Evolutionary conservation across 2,329 filamentous ascomycete genomes (phyloP), one percentile per base, ranked within the genome.

Genomic region (Kalmusia sp.): DNA sequence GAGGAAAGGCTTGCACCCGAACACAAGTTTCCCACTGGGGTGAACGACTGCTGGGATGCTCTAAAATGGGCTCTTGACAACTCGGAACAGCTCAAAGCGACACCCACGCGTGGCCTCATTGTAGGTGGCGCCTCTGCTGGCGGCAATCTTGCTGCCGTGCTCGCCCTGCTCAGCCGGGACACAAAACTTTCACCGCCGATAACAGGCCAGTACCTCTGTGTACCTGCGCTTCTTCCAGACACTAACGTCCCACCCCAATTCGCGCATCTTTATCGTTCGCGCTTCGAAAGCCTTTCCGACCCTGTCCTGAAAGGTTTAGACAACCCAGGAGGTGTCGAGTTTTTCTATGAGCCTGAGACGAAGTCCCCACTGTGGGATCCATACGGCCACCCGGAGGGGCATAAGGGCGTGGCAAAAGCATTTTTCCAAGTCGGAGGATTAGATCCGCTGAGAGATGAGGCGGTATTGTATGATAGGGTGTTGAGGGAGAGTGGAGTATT

Each of bases 51-150:
- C 48, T 79, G 76, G 54, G 80, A 82, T 55, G 74, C 74, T 1
- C 67, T 79, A 0, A 65, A 72, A 55, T 81, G 79, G 79, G 74
- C 75, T 35, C 64, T 63, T 15, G 59, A 54, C 22, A 67, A 67
- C 54, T 71, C 59, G 47, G 14, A 49, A 0, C 40, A 30, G 0
- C 64, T 82, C 5, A 61, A 70, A 7, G 76, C 76, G 1, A 72
- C 81, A 41, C 73, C 80, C 1, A 53, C 64, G 4, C 73, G 71
- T 47, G 80, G 80, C 7, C 79, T 83, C 55, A 71, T 83, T n/a
- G 63, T 83, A 0, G 79, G 80, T 7, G 82, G 82, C 15, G 79
- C 76, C 4, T 81, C 78, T 2, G 80, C 80, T 0, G 81, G 81
- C 3, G 82, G 78, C n/a, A 83, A 82, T 60, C 76, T 83, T 50